Evolutionary conservation across 805 yeast genomes (phyloP).

Genomic region (Priceomyces fermenticarens): DNA sequence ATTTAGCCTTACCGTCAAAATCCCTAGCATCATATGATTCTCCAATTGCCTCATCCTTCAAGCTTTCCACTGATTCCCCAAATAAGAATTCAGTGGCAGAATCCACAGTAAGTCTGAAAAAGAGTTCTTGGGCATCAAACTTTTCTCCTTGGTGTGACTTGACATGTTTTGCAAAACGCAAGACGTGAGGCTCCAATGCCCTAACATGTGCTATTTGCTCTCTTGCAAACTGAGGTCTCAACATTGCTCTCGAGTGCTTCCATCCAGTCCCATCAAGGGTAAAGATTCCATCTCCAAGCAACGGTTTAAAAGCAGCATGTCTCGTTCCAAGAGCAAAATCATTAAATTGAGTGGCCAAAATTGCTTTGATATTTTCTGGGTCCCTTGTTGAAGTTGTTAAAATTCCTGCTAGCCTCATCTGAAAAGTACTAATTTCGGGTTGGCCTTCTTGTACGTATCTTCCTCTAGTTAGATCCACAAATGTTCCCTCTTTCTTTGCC

Average conservation of each 20-base stretch:
- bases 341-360: constrained; percentile 18
- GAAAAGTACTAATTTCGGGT: neutral
- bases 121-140: constrained; percentile 17
- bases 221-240: constrained; percentile 20
- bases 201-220: constrained; percentile 16
- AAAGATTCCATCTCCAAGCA: constrained; percentile 20
- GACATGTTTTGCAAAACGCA: constrained; percentile 10
- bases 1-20: constrained; percentile 10
- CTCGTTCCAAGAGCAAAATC: constrained; percentile 18
- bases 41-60: neutral
- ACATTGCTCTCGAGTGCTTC: constrained; percentile 20
- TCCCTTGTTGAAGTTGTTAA: constrained; percentile 18
- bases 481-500: constrained; percentile 11
- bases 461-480: constrained; percentile 11
- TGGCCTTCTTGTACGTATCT: constrained; percentile 6
- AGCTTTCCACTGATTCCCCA: constrained; percentile 13
- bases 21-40: neutral
- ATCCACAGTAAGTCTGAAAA: constrained; percentile 20
- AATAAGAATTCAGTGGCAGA: constrained; percentile 24
- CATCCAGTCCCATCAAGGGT: constrained; percentile 19
- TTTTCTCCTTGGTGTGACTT: constrained; percentile 8
- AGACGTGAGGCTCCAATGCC: constrained; percentile 14
- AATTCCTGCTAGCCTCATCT: constrained; percentile 9
- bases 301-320: constrained; percentile 12
- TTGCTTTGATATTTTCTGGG: constrained; percentile 19